phyloP scores from a whole-genome alignment of 2,329 filamentous ascomycete genomes.

The Trichoderma afroharzianum region DNA sequence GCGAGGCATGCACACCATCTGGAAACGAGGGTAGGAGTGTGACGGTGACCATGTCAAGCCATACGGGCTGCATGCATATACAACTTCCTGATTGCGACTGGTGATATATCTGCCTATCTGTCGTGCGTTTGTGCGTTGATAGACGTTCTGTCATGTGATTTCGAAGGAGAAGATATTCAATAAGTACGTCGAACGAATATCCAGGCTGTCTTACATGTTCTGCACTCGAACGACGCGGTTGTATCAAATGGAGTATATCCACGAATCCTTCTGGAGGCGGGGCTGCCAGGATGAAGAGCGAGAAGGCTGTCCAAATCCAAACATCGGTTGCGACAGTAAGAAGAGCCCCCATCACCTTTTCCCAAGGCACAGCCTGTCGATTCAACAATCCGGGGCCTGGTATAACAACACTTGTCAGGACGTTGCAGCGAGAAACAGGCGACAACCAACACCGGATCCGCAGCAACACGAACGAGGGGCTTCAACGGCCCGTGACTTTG shows the following conservation, averaged over 20 bases:
- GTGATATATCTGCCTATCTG: not conserved
- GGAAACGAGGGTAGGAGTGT: not conserved
- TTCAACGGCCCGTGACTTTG: not conserved
- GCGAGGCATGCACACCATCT: not conserved
- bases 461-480: not conserved
- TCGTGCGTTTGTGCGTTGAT: not conserved
- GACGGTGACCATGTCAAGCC: not conserved
- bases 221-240: not conserved
- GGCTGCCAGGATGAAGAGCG: not conserved
- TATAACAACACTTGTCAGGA: not conserved
- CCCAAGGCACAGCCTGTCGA: not conserved
- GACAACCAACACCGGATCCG: not conserved
- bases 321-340: not conserved
- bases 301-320: not conserved
- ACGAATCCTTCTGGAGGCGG: not conserved
- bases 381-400: not conserved
- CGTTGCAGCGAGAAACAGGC: not conserved
- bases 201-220: not conserved
- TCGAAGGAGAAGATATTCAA: not conserved
- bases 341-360: not conserved
- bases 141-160: not conserved
- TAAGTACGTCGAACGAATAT: not conserved
- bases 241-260: not conserved
- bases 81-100: conserved; percentile 2
- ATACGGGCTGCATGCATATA: not conserved